These are phyloP conservation scores for Stephania cephalantha DNA, from an alignment of 164 flowering plant species.

Conservation along the genomic window DNA sequence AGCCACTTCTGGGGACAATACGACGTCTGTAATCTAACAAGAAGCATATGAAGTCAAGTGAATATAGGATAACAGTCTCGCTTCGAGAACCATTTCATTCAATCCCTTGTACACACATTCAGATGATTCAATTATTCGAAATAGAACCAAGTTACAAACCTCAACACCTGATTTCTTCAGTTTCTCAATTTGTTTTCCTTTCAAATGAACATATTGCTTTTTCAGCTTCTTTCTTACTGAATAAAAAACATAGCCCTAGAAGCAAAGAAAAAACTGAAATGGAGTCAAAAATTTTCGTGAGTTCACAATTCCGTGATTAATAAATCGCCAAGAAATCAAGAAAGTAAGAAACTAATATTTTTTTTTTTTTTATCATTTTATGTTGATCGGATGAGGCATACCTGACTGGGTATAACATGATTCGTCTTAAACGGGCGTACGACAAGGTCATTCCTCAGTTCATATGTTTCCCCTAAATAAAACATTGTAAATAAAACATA, in stretches of 20 bases:
- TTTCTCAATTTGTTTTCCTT: constrained; percentile 87
- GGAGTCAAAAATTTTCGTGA: not conserved
- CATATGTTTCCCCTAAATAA: constrained; percentile 84
- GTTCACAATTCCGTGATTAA: not conserved
- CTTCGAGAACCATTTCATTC: not conserved
- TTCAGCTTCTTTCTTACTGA: constrained; percentile 80
- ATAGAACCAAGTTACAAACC: constrained; percentile 36
- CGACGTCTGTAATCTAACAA: constrained; percentile 74
- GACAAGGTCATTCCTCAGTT: constrained; percentile 81
- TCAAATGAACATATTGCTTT: constrained; percentile 74
- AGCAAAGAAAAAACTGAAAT: constrained; percentile 10
- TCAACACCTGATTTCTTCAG: constrained; percentile 84
- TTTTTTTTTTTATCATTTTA: too few species aligned
- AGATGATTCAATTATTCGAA: not conserved
- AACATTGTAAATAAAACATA: constrained; percentile 2
- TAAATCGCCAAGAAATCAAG: not conserved
- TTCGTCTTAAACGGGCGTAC: constrained; percentile 81
- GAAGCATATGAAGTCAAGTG: constrained; percentile 15
- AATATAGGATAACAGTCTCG: not conserved
- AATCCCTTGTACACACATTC: not conserved
- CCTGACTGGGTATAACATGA: constrained; percentile 99
- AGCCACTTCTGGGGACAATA: constrained; percentile 92
- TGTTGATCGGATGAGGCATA: constrained; percentile 14
- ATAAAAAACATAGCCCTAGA: constrained; percentile 84
- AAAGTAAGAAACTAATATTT: not conserved